Evolutionary conservation across 2,329 filamentous ascomycete species (phyloP), one percentile per base, ranked within the genome.

Genomic region (Penicillium sp.): DNA sequence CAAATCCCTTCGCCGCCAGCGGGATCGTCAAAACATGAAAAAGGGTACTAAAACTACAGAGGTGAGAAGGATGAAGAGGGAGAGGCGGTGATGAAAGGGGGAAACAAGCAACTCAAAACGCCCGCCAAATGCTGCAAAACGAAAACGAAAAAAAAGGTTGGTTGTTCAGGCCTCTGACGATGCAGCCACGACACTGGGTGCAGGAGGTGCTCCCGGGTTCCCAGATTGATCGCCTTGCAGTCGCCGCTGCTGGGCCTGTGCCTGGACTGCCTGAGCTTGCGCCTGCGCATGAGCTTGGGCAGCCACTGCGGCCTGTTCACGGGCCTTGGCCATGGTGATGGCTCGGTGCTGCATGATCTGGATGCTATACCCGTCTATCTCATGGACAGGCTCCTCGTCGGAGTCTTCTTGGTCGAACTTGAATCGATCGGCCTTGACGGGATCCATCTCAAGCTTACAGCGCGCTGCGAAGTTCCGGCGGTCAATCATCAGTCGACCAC

Each of bases 331-430:
- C 54, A 73, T 73, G 57, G 81, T 82, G 71, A 76, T 82, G 69
- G 73, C 78, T 48, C 83, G 80, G 67, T 84, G 84, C 54, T 80
- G 78, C 74, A 85, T 84, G 67, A 84, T 81, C 56, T 82, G 72
- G 54, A 81, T 80, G 61, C 82, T 81, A 54, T 80, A 84, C 67
- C 88, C 90, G 70, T 96, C 91, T 56, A 93, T 82, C 54, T 88
- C 84, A 78, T 92, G 92, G 58, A 87, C 81, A 24, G 88, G 82
- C 54, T 87, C 85, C 56, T 92, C 90, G 52, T 93, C 91, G 61
- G 89, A 88, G 59, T 92, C 90, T 66, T 96, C 90, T 26, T 88
- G 87, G 69, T 96, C 91, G 76, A 91, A 96, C 76, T 92, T 96
- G 84, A 90, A 96, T 59, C 87, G 84, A 70, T 93, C 90, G 55